phyloP scores from a whole-genome alignment of 2,329 filamentous ascomycete species.

The Aspergillus pseudonomiae region DNA sequence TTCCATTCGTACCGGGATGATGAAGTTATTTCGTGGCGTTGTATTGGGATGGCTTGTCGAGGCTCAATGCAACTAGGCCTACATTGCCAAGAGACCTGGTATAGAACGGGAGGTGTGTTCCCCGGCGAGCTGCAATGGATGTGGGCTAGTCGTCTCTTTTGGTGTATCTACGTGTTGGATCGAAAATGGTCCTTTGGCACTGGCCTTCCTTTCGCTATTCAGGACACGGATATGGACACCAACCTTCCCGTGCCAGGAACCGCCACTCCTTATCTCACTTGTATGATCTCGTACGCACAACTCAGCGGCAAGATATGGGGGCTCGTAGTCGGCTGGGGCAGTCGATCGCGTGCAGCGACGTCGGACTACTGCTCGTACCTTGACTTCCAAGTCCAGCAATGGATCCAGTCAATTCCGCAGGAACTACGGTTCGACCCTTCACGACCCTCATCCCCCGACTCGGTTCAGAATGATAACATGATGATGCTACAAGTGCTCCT shows the following conservation, averaged over 20 bases:
- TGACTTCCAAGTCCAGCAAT: slow-evolving; percentile 49
- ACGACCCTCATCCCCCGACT: slow-evolving; percentile 13
- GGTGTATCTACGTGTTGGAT: slow-evolving; percentile 57
- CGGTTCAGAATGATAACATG: slow-evolving; percentile 34
- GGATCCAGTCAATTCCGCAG: slow-evolving; percentile 50
- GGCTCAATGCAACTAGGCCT: slow-evolving; percentile 54
- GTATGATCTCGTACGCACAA: slow-evolving; percentile 53
- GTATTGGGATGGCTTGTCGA: slow-evolving; percentile 52
- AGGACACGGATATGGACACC: slow-evolving; percentile 55
- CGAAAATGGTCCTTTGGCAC: slow-evolving; percentile 58
- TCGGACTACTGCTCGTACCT: slow-evolving; percentile 45
- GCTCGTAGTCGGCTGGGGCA: slow-evolving; percentile 44
- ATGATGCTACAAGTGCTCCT: slow-evolving; percentile 49
- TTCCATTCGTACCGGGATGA: slow-evolving; percentile 51
- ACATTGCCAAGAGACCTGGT: slow-evolving; percentile 50
- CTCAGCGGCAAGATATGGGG: slow-evolving; percentile 54
- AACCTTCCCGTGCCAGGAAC: slow-evolving; percentile 49
- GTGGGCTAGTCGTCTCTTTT: slow-evolving; percentile 48
- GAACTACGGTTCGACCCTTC: slow-evolving; percentile 45
- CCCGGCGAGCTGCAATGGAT: slow-evolving; percentile 40
- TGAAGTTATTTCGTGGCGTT: slow-evolving; percentile 54
- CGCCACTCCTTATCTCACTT: slow-evolving; percentile 47
- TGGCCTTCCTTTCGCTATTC: slow-evolving; percentile 52
- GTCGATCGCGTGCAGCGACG: slow-evolving; percentile 33
- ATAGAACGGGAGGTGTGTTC: slow-evolving; percentile 37